Percentiles rank a stretch among this genome's conserved stretches.
Evolutionary conservation across 805 yeast genomes (phyloP).

Genomic region (Nakazawaea wickerhamii): DNA sequence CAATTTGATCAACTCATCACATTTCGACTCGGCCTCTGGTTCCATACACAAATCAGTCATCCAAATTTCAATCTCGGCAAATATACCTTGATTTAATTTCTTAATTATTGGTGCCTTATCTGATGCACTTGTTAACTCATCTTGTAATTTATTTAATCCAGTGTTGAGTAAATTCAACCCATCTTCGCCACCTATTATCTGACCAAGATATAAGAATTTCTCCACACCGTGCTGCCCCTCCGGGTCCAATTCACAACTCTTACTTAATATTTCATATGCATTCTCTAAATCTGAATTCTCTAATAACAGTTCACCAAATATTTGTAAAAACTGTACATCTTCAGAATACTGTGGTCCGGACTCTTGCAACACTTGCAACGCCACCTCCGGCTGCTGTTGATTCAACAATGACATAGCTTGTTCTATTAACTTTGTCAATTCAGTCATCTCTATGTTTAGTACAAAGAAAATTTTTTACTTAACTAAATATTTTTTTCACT

Average conservation of each 20-base stretch:
- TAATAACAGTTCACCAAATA: constrained; percentile 70
- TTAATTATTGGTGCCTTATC: constrained; percentile 35
- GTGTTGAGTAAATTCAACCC: constrained; percentile 59
- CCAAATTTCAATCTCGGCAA: constrained; percentile 90
- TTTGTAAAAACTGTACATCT: constrained; percentile 42
- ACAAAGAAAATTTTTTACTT: neutral
- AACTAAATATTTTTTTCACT: neutral
- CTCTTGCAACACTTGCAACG: constrained; percentile 44
- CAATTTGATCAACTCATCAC: constrained; percentile 64
- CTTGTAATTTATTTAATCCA: constrained; percentile 53
- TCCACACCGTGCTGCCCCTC: constrained; percentile 63
- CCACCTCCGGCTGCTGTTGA: constrained; percentile 47
- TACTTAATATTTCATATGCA: constrained; percentile 59
- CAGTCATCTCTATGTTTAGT: neutral
- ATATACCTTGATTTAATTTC: constrained; percentile 69
- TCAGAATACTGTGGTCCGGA: constrained; percentile 36
- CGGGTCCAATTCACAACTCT: constrained; percentile 66
- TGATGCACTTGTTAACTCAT: constrained; percentile 23
- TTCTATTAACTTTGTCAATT: constrained; percentile 19
- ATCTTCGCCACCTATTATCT: constrained; percentile 75
- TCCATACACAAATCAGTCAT: constrained; percentile 98
- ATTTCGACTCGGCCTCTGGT: constrained; percentile 74
- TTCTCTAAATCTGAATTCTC: constrained; percentile 77
- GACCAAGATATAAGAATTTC: constrained; percentile 87
- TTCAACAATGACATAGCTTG: constrained; percentile 40